phyloP scores from a whole-genome alignment of 352 stramenopile genomes.

The Pythium phragmitis region DNA sequence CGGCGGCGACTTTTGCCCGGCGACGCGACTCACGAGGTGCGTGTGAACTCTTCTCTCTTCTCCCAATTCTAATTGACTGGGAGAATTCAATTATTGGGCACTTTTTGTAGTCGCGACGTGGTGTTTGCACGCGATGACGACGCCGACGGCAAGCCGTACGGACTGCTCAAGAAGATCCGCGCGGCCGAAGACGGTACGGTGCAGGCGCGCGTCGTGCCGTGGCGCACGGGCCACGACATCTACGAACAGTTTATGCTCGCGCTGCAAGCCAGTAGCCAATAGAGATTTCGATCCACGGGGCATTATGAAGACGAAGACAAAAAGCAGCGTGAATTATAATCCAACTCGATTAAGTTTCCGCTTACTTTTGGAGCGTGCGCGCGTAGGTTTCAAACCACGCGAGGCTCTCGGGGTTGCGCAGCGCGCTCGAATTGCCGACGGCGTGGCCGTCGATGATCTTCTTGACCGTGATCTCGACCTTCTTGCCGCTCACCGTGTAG shows the following conservation, averaged over 20 bases:
- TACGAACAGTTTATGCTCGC: conserved; percentile 43
- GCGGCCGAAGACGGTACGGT: conserved; percentile 32
- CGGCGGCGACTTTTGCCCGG: conserved; percentile 65
- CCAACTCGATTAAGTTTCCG: background rate
- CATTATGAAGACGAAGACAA: background rate
- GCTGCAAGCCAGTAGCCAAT: background rate
- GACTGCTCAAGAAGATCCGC: conserved; percentile 53
- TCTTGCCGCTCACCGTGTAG: conserved; percentile 80
- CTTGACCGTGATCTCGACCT: conserved; percentile 80
- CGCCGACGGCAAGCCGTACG: conserved; percentile 44
- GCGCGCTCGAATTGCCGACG: conserved; percentile 59
- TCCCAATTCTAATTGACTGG: background rate
- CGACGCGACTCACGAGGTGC: conserved; percentile 53
- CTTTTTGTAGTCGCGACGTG: conserved; percentile 44
- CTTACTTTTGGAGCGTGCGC: conserved; percentile 21
- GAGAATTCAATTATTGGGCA: too few relatives aligned
- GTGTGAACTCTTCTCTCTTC: background rate
- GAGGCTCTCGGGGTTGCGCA: conserved; percentile 69
- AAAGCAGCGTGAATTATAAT: background rate
- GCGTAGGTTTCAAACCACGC: conserved; percentile 59
- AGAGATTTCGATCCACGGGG: background rate
- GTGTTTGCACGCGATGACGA: conserved; percentile 65
- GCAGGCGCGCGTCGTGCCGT: conserved; percentile 47
- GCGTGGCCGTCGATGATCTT: conserved; percentile 65
- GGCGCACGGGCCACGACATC: conserved; percentile 65